Conservation (phyloP, 106 monocot species). For the Platanthera zijinensis region DNA sequence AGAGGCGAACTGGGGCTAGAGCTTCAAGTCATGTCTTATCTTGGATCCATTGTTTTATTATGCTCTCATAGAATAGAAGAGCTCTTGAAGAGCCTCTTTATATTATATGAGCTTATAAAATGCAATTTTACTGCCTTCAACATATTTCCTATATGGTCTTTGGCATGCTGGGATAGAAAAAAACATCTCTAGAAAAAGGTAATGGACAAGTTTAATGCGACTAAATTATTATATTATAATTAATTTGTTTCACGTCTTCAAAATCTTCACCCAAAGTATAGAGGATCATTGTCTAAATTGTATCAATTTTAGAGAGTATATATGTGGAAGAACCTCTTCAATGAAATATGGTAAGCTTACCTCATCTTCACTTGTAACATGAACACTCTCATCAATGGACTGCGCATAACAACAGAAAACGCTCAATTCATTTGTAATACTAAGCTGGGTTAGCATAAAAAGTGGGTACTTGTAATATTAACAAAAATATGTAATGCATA, state of each 20-base stretch:
- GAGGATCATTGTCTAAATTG: neutral
- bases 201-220: neutral
- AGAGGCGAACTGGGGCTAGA: no score
- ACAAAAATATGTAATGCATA: neutral
- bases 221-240: neutral
- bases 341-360: slow-evolving; percentile 14
- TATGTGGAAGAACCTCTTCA: neutral
- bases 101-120: neutral
- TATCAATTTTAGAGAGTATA: neutral
- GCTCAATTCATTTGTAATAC: neutral
- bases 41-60: no score
- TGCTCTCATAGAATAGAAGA: no score
- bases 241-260: neutral
- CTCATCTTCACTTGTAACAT: slow-evolving; percentile 65
- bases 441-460: neutral
- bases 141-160: neutral
- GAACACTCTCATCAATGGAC: slow-evolving; percentile 63
- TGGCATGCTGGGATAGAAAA: neutral
- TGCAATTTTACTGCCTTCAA: neutral
- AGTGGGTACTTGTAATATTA: neutral
- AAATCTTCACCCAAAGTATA: neutral
- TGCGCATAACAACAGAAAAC: slow-evolving; percentile 31
- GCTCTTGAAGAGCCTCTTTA: neutral
- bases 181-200: neutral
- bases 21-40: no score